Percentiles rank a stretch among this genome's conserved stretches.
Conservation (phyloP, 2,329 filamentous ascomycete genomes). For the Pseudogymnoascus sp. region DNA sequence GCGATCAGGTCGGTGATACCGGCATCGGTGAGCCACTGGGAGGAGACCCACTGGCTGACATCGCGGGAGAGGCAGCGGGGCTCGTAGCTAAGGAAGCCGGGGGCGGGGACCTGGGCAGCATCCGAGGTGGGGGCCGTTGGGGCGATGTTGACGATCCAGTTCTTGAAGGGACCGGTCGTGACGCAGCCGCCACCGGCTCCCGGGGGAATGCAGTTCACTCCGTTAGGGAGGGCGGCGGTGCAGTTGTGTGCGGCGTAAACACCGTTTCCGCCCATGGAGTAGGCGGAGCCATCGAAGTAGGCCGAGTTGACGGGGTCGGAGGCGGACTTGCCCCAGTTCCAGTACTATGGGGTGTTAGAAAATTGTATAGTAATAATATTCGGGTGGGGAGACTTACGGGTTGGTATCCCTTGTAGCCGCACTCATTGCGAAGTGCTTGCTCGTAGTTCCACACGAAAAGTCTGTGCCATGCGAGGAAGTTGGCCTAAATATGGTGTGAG, state of each 20-base stretch:
- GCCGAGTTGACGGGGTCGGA: slow-evolving; percentile 39
- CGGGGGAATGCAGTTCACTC: slow-evolving; percentile 30
- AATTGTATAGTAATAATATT: slow-evolving; percentile 26
- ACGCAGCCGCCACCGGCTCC: slow-evolving; percentile 50
- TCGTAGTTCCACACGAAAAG: slow-evolving; percentile 35
- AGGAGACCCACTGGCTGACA: slow-evolving; percentile 30
- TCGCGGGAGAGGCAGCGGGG: slow-evolving; percentile 37
- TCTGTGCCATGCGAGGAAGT: slow-evolving; percentile 37
- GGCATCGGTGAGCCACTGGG: slow-evolving; percentile 28
- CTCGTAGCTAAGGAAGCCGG: slow-evolving; percentile 30
- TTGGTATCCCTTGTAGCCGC: slow-evolving; percentile 35
- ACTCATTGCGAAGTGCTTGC: slow-evolving; percentile 32
- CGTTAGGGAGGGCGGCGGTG: slow-evolving; percentile 21
- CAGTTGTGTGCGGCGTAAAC: slow-evolving; percentile 23
- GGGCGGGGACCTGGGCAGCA: slow-evolving; percentile 28
- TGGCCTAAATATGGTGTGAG: slow-evolving; percentile 11
- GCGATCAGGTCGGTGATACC: slow-evolving; percentile 31
- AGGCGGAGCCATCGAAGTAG: slow-evolving; percentile 46
- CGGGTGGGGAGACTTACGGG: slow-evolving; percentile 39
- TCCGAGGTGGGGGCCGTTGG: slow-evolving; percentile 34
- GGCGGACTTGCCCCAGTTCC: slow-evolving; percentile 14
- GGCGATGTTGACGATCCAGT: slow-evolving; percentile 35
- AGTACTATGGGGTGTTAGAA: slow-evolving; percentile 11
- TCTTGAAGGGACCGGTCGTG: slow-evolving; percentile 36
- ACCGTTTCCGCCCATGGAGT: slow-evolving; percentile 42